Conservation (phyloP, 2,329 filamentous ascomycete genomes). For the Fulvia fulva region DNA sequence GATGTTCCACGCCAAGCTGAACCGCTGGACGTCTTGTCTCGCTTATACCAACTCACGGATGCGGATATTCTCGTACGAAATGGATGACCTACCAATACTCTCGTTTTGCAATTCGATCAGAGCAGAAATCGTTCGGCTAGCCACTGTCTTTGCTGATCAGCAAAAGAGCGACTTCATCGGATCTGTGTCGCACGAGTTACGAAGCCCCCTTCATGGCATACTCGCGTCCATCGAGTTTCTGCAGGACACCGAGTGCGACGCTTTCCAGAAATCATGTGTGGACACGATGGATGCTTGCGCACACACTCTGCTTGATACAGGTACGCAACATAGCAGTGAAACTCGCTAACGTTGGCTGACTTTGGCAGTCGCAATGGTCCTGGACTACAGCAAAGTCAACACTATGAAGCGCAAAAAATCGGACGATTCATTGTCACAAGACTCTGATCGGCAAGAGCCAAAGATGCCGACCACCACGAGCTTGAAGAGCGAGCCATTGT, state of each 20-base stretch:
- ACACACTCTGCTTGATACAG: conserved; percentile 17
- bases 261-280: conserved; percentile 22
- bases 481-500: conserved; percentile 12
- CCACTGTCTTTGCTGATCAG: conserved; percentile 38
- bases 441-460: conserved; percentile 1
- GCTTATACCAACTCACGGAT: conserved; percentile 44
- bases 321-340: background rate
- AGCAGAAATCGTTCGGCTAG: conserved; percentile 36
- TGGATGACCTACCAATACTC: conserved; percentile 36
- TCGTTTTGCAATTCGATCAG: conserved; percentile 39
- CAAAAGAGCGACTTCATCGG: conserved; percentile 45
- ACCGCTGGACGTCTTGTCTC: conserved; percentile 28
- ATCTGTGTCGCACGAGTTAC: conserved; percentile 50
- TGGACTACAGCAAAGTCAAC: conserved; percentile 22
- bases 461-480: conserved; percentile 11
- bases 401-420: conserved; percentile 10
- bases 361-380: conserved; percentile 16
- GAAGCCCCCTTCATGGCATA: conserved; percentile 34
- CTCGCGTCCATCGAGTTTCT: conserved; percentile 41
- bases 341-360: background rate
- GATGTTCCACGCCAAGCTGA: conserved; percentile 45
- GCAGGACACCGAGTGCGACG: conserved; percentile 38
- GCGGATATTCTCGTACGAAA: conserved; percentile 35
- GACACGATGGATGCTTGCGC: conserved; percentile 23
- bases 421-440: conserved; percentile 10